Percentiles rank a stretch among this genome's conserved stretches.
Evolutionary conservation across 176 grass and related monocot genomes (phyloP).

Genomic region (Cocos nucifera): DNA sequence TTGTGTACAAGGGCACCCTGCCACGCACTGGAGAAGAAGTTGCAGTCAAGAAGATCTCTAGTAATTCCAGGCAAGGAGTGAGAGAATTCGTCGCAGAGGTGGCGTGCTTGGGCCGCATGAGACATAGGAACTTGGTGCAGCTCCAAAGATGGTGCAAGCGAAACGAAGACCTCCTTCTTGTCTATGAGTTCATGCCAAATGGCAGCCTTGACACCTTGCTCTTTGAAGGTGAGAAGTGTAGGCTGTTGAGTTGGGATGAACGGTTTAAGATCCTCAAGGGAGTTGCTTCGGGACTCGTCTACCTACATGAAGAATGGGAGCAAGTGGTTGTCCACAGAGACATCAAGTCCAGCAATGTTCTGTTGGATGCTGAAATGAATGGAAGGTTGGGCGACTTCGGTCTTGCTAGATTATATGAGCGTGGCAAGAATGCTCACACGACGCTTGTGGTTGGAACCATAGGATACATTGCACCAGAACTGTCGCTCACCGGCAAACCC

Average conservation of each 20-base stretch:
- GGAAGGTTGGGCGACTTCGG: slow-evolving; percentile 4
- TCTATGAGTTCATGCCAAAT: slow-evolving; percentile 5
- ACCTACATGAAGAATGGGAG: slow-evolving; percentile 8
- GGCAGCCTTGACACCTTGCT: slow-evolving; percentile 7
- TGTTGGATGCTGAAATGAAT: slow-evolving; percentile 10
- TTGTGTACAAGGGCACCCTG: slow-evolving; percentile 9
- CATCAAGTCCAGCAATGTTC: slow-evolving; percentile 9
- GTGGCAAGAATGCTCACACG: neutral
- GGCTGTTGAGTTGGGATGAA: neutral
- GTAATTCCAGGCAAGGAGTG: slow-evolving; percentile 2
- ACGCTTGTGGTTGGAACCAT: slow-evolving; percentile 1
- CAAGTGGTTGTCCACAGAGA: slow-evolving; percentile 11
- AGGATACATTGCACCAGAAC: slow-evolving; percentile 2
- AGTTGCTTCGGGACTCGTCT: neutral
- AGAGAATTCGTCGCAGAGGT: slow-evolving; percentile 10
- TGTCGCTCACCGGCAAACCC: neutral
- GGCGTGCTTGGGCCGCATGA: slow-evolving; percentile 2
- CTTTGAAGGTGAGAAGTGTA: neutral
- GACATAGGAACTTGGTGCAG: neutral
- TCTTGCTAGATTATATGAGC: slow-evolving; percentile 4
- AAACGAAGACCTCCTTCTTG: neutral
- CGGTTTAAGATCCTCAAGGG: slow-evolving; percentile 8
- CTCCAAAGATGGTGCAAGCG: slow-evolving; percentile 12
- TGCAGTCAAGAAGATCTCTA: slow-evolving; percentile 12
- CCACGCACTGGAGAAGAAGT: neutral